These are phyloP conservation scores for Eucalyptus curtisii DNA, from an alignment of 345 rosid genomes.

Conservation along the genomic window DNA sequence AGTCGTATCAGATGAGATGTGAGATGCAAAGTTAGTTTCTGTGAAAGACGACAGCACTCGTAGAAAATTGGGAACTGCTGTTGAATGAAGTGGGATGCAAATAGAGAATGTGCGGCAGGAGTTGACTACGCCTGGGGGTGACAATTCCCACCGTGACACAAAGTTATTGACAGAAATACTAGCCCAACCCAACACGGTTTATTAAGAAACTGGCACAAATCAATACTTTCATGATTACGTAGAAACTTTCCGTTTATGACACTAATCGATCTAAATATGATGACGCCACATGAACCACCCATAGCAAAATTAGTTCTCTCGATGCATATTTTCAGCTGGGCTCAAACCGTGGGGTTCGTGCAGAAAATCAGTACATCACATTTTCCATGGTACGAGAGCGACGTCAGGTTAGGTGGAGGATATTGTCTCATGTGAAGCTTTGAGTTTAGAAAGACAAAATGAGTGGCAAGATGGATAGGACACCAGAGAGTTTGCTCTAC, in stretches of 20 bases:
- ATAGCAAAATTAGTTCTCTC: not conserved
- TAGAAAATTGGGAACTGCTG: not conserved
- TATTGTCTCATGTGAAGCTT: not conserved
- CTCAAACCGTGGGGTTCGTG: not conserved
- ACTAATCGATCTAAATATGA: not conserved
- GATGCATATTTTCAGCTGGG: not conserved
- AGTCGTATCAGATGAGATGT: not conserved
- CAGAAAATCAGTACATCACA: not conserved
- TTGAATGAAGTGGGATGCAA: not conserved
- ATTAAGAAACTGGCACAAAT: not conserved
- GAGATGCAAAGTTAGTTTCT: not conserved
- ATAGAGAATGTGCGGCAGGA: not conserved
- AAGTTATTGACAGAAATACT: not conserved
- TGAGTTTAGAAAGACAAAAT: not conserved
- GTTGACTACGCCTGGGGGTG: not conserved
- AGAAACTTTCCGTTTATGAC: not conserved
- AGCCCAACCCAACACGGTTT: not conserved
- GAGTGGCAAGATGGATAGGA: not conserved
- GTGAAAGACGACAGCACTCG: not conserved
- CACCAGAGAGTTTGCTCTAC: not conserved
- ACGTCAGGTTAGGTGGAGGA: not conserved
- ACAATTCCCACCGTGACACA: not conserved
- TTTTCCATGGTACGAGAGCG: not conserved
- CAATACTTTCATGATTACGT: not conserved
- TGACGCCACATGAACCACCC: not conserved